Evolutionary conservation across 2,329 filamentous ascomycete species (phyloP), one percentile per base, ranked within the genome.

Genomic region (Pestalotiopsis sp.): DNA sequence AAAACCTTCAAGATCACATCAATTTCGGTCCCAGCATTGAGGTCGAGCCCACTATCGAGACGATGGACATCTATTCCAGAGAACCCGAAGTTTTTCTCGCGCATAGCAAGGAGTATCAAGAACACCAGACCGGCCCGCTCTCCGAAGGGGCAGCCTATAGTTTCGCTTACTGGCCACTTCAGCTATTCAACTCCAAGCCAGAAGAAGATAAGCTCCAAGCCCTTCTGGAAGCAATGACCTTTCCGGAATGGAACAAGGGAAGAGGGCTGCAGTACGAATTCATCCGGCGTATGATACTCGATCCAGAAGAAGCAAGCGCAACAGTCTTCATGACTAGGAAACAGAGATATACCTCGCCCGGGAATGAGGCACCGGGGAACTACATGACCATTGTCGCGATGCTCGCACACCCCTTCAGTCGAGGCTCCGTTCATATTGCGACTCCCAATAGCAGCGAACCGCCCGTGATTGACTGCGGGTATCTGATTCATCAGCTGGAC

Each of bases 1-100:
- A 62, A 17, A 62, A 62, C 11, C 59, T 82, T 4, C 77, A 83
- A n/a, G 77, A 82, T 66, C 79, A 81, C 68, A 49, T 67, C 17
- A 62, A 62, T 39, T 62, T 36, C 13, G 59, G 59, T 3, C 59
- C 59, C 4, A 36, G 25, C n/a, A 39, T 62, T n/a, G 59, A 62
- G 36, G 59, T 62, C 5, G n/a, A 62, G 3, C 27, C 27, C 2
- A 17, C 27, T 6, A 41, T 62, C 14, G 59, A 62, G 59, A 62
- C 59, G 13, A 20, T 20, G 36, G 59, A 62, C 13, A 9, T 20
- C 17, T 20, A 27, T 20, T 13, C 59, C 4, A 41, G 59, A 23
- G 31, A 62, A 11, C 59, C 59, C 3, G 31, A 14, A 7, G 4
- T 39, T 20, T 5, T 20, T 6, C n/a, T 20, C n/a, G 59, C 59